Evolutionary conservation across 345 rosid genomes (phyloP), one percentile per base, ranked within the genome.

Genomic region (Lumnitzera racemosa): DNA sequence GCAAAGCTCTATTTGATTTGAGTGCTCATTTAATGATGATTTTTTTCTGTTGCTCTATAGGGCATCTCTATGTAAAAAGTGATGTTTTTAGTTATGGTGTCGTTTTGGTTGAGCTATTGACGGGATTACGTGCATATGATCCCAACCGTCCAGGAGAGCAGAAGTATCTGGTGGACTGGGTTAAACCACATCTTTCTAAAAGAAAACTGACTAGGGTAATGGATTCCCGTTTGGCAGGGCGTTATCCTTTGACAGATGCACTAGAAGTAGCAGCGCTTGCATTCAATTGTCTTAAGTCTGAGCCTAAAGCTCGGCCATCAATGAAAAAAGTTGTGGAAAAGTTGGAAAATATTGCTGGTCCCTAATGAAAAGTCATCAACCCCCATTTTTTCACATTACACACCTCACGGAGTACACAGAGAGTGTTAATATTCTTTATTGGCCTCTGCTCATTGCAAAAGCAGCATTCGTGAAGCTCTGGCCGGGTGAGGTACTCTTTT

Each of bases 21-120:
- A 36, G 36, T 36, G 43, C 9, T 36, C 43, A 36, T 36, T 36
- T 36, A 36, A 9, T 36, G 7, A 1, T 36, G 43, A 36, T 5
- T 36, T 36, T 36, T 36, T 36, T 36, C 43, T 36, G 43, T 36
- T 36, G 10, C 43, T 36, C 7, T 36, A 7, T 36, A 66, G 70
- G 70, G 57, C 70, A 47, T 47, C 24, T 66, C 13, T 66, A 0
- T 36, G 58, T 59, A 5, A 66, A 66, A 58, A 66, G 70, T 4
- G 64, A 66, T 46, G 64, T 66, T 36, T 66, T 52, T 47, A 66
- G 70, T 53, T 66, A 50, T 8, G 70, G 70, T n/a, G 70, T 66
- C 11, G 70, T 66, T 7, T 48, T 66, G 53, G 58, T 66, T 16
- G 70, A 66, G 55, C 55, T 66, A 49, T 24, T 66, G 59, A 66